Base-by-base conservation (phyloP, 2,329 filamentous ascomycete genomes). In the Fusarium sp. region DNA sequence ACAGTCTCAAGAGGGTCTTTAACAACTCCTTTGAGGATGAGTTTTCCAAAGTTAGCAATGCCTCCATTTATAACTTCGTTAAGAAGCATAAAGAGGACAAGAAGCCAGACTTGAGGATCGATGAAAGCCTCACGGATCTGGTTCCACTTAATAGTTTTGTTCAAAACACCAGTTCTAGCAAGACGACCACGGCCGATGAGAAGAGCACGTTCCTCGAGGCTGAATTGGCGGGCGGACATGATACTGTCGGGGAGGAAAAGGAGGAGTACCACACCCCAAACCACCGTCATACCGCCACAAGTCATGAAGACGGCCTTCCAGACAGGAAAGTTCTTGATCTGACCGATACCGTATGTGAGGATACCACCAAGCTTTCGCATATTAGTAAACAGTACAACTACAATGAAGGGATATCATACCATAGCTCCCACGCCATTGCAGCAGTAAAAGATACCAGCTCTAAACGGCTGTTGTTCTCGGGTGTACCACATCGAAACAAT, bases 101-200 rank as follows among this genome's bases (percentile, higher is more conserved):
- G 78, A 1, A 88, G 78, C 78, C 84, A 88, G 9, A 87, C 69
- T 65, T 87, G 87, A 26, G 84, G 62, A 57, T 88, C 86, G 2
- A 83, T 60, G 0, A 84, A 55, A 0, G 84, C 83, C 66, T 87
- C 85, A 1, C 79, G 77, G 36, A 87, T 81, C 59, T 87, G 85
- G 14, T 79, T 76, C 69, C 75, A 78, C 60, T 85, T 85, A 70
- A 87, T 83, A 2, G 76, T 78, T 47, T 80, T 78, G 70, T 84
- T 86, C 14, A 84, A 74, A 3, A 86, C 80, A 7, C 84, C 84
- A 1, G 82, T 83, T 52, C 79, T 73, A 31, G 85, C 82, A 1
- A 81, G 76, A 5, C 80, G 85, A 11, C 93, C 84, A 73, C 90
- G 92, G 60, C 85, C 87, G 3, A 91, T 89, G 0, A 86, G 90